Base-by-base conservation (phyloP, 176 grass and related monocot genomes). In the Areca catechu region DNA sequence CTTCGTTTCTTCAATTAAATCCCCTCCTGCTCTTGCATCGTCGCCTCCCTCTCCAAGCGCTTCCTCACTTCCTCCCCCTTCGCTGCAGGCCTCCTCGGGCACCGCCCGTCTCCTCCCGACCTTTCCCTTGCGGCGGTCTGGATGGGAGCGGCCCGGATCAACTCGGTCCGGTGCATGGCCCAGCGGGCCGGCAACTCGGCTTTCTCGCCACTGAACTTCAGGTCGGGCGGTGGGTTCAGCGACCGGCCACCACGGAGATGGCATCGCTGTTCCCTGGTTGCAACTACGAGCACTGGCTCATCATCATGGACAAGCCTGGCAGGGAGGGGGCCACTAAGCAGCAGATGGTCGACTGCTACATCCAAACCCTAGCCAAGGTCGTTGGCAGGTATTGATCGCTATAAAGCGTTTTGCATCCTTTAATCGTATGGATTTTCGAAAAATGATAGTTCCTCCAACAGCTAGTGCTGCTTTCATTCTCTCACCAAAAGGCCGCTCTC, bases 231-330 rank as follows among this genome's bases (percentile, higher is more conserved):
- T 0, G 57, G 57, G 48, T 72, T 72, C 70, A 98, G 69, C 6
- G 78, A 92, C 50, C 74, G 84, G 2, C 87, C 87, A 19, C 87
- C 87, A 84, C 84, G n/a, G 87, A 98, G 52, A 83, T 98, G 81
- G 87, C 81, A 15, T 84, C 87, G 0, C 81, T 98, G 1, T 98
- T 98, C 62, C 87, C 93, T 0, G 87, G 93, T 0, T 98, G 93
- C 71, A 87, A 98, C 72, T 98, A 98, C 72, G 86, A 98, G 78
- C 93, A 92, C 81, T 98, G 84, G 93, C 79, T 98, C 61, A 92
- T 98, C 60, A 87, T 98, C 55, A 92, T 92, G 93, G 93, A 98
- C 60, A 98, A 85, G 76, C 93, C 87, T 16, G 93, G 83, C 16
- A 81, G 87, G 20, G 84, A 92, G 70, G 72, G 78, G 15, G 87